Evolutionary conservation across 2,329 filamentous ascomycete genomes (phyloP).

Genomic region (Aspergillus candidus): DNA sequence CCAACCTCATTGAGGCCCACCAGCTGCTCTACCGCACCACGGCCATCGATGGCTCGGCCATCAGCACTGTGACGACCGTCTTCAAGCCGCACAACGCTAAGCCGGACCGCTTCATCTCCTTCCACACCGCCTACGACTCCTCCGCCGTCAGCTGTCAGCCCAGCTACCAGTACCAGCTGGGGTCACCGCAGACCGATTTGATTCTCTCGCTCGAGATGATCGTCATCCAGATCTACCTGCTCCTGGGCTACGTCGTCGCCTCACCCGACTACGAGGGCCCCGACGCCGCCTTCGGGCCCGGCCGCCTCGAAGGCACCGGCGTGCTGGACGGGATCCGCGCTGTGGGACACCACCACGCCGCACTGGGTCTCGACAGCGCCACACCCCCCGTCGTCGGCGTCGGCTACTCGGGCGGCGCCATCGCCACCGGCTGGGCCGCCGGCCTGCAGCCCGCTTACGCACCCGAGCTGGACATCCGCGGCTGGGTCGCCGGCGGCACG

Average conservation of each 20-base stretch:
- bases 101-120: constrained; percentile 35
- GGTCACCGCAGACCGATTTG: constrained; percentile 25
- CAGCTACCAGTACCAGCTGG: constrained; percentile 26
- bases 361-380: constrained; percentile 11
- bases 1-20: constrained; percentile 21
- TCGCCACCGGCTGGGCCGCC: constrained; percentile 49
- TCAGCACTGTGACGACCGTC: constrained; percentile 37
- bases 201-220: constrained; percentile 31
- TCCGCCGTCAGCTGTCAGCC: constrained; percentile 22
- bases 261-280: constrained; percentile 47
- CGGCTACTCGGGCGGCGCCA: constrained; percentile 52
- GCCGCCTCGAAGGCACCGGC: constrained; percentile 41
- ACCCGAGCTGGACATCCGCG: constrained; percentile 45
- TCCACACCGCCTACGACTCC: constrained; percentile 35
- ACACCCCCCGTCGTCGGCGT: constrained; percentile 36
- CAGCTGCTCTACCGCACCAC: constrained; percentile 41
- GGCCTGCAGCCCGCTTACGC: constrained; percentile 50
- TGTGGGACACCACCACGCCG: constrained; percentile 29
- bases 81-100: constrained; percentile 28
- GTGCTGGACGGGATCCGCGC: constrained; percentile 40
- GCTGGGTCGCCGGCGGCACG: constrained; percentile 24
- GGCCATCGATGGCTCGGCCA: constrained; percentile 32
- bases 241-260: constrained; percentile 43
- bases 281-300: constrained; percentile 39
- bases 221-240: constrained; percentile 33